Evolutionary conservation across 1,284 basidiomycete species (phyloP).

Genomic region (Cryptococcus jaspeensis): DNA sequence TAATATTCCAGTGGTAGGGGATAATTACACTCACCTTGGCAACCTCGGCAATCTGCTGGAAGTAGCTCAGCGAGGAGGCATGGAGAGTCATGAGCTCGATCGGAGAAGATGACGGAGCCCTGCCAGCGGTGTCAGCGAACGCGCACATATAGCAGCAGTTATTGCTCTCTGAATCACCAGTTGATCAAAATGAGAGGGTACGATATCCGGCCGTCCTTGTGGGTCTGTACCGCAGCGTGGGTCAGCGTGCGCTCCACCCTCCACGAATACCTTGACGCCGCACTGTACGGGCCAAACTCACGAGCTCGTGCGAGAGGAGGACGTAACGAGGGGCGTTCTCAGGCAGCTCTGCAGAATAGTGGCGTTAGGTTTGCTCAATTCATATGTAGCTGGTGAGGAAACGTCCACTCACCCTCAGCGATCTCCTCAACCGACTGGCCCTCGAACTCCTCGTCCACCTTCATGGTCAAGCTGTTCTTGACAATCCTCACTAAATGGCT

Average conservation of each 20-base stretch:
- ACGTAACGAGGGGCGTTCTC: slow-evolving; percentile 87
- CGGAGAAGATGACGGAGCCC: slow-evolving; percentile 67
- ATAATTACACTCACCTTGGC: slow-evolving; percentile 38
- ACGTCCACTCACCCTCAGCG: slow-evolving; percentile 63
- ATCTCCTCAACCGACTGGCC: slow-evolving; percentile 75
- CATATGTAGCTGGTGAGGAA: not conserved
- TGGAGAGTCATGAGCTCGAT: slow-evolving; percentile 75
- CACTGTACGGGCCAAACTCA: slow-evolving; percentile 15
- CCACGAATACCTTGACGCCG: slow-evolving; percentile 2
- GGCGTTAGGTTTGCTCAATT: not conserved
- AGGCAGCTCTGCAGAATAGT: slow-evolving; percentile 67
- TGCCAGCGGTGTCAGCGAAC: slow-evolving; percentile 7
- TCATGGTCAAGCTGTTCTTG: slow-evolving; percentile 73
- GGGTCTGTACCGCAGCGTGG: slow-evolving; percentile 50
- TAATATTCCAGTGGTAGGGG: not conserved
- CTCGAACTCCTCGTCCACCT: slow-evolving; percentile 75
- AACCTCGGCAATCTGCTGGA: slow-evolving; percentile 62
- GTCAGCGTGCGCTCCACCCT: not conserved
- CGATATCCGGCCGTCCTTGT: slow-evolving; percentile 78
- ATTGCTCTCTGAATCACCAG: slow-evolving; percentile 61
- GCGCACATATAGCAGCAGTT: not conserved
- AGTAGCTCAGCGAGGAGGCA: slow-evolving; percentile 74
- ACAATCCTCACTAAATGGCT: slow-evolving; percentile 69
- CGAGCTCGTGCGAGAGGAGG: slow-evolving; percentile 75
- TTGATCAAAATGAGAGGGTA: slow-evolving; percentile 82